Evolutionary conservation across 805 yeast genomes (phyloP), one percentile per base, ranked within the genome.

Genomic region (Wickerhamomyces chambardii): DNA sequence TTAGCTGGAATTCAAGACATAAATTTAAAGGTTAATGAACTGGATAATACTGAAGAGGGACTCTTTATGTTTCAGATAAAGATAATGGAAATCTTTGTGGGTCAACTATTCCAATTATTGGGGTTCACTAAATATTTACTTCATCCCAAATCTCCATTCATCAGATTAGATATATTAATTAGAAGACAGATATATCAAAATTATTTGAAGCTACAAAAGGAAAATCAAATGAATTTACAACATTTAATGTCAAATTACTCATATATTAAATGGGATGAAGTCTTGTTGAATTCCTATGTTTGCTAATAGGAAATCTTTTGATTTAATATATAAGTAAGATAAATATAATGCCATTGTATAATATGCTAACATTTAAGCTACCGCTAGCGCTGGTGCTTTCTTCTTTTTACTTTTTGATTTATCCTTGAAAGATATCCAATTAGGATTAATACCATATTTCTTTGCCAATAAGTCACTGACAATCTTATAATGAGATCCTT

Each of bases 401-500:
- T 65, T 71, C 58, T 70, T 75, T 50, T 67, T 75, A 38, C 62
- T 58, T 49, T 75, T 79, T 17, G 71, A 51, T 48, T 76, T 80
- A 47, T 83, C 83, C 37, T 70, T 77, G 38, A 73, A 70, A 17
- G 68, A 70, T 15, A 90, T 77, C 79, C 81, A 83, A 15, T 67
- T 55, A 4, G 68, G 53, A 17, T 81, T 78, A 18, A 90, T 58
- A 0, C 95, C 95, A 35, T 65, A 63, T 38, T 75, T 63, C 5
- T 60, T 61, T 30, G 61, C 67, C 38, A 89, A 58, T 31, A 79
- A 53, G 3, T 77, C 79, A n/a, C 67, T 60, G 10, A 82, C 73
- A 0, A 68, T 54, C 32, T 73, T 69, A 17, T 77, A 76, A 53
- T 90, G 97, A 3, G 90, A 83, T 1, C 98, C 98, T 60, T 92